These are phyloP conservation scores for Calonectria henricotiae DNA, from an alignment of 2,329 filamentous ascomycete genomes.

Conservation along the genomic window DNA sequence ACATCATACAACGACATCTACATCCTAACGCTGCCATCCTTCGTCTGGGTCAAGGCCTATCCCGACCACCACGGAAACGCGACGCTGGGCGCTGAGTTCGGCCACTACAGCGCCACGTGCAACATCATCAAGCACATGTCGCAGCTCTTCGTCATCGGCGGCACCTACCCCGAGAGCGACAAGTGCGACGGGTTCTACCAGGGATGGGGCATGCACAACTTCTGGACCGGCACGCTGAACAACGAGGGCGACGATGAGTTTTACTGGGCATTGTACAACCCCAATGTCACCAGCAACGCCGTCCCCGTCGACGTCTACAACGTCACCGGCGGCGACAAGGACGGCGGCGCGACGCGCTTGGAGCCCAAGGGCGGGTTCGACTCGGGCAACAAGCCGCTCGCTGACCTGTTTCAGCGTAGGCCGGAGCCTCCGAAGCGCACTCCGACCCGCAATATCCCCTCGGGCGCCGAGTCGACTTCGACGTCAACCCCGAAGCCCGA, in stretches of 20 bases:
- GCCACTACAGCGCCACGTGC: constrained; percentile 71
- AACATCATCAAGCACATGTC: constrained; percentile 65
- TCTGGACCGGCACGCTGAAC: constrained; percentile 66
- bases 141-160: constrained; percentile 76
- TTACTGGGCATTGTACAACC: constrained; percentile 66
- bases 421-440: neutral
- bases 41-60: constrained; percentile 72
- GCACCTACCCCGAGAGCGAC: constrained; percentile 66
- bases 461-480: neutral
- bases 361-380: constrained; percentile 21
- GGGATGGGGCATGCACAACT: constrained; percentile 70
- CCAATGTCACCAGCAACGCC: constrained; percentile 51
- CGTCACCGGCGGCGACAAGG: constrained; percentile 27
- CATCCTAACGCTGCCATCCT: constrained; percentile 65
- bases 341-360: constrained; percentile 3
- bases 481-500: neutral
- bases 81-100: constrained; percentile 54
- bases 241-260: constrained; percentile 57
- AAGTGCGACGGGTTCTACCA: constrained; percentile 64
- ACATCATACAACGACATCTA: neutral
- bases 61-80: constrained; percentile 58
- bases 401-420: neutral
- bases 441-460: constrained; percentile 19
- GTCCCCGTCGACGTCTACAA: constrained; percentile 27
- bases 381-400: constrained; percentile 11